Percentiles rank a stretch among this genome's conserved stretches.
Conservation (phyloP, 495 filamentous ascomycete species). For the Neurospora hispaniola region DNA sequence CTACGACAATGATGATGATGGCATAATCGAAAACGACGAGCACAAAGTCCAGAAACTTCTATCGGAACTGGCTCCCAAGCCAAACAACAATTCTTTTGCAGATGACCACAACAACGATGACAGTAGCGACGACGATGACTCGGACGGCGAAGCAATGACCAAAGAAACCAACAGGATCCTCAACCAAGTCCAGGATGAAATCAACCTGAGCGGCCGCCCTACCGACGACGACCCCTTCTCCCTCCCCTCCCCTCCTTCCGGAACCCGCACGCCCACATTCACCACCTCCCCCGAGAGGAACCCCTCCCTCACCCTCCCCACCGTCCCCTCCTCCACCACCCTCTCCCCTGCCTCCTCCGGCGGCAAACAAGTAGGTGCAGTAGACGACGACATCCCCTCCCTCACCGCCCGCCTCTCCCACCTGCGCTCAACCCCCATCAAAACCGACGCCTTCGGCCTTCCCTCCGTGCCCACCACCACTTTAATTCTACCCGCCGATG, state of each 20-base stretch:
- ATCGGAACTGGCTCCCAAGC: slow-evolving; percentile 8
- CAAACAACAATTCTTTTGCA: background rate
- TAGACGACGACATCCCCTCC: slow-evolving; percentile 26
- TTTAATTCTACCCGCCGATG: slow-evolving; percentile 14
- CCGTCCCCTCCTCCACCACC: slow-evolving; percentile 21
- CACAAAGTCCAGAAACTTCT: slow-evolving; percentile 21
- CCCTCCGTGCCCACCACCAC: slow-evolving; percentile 41
- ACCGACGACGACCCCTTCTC: background rate
- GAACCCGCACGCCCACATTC: background rate
- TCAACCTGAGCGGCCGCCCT: slow-evolving; percentile 8
- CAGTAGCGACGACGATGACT: slow-evolving; percentile 18
- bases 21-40: slow-evolving; percentile 9
- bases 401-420: slow-evolving; percentile 32
- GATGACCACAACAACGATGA: slow-evolving; percentile 6
- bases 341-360: slow-evolving; percentile 14
- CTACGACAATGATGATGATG: background rate
- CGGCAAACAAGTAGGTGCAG: background rate
- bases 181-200: slow-evolving; percentile 27
- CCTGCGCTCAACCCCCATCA: slow-evolving; percentile 11
- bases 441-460: slow-evolving; percentile 31
- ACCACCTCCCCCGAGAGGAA: background rate
- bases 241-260: background rate
- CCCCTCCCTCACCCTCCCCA: slow-evolving; percentile 13
- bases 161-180: slow-evolving; percentile 26
- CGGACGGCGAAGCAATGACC: slow-evolving; percentile 31